phyloP scores from a whole-genome alignment of 345 rosid genomes.

The Hibiscus tridactylites region DNA sequence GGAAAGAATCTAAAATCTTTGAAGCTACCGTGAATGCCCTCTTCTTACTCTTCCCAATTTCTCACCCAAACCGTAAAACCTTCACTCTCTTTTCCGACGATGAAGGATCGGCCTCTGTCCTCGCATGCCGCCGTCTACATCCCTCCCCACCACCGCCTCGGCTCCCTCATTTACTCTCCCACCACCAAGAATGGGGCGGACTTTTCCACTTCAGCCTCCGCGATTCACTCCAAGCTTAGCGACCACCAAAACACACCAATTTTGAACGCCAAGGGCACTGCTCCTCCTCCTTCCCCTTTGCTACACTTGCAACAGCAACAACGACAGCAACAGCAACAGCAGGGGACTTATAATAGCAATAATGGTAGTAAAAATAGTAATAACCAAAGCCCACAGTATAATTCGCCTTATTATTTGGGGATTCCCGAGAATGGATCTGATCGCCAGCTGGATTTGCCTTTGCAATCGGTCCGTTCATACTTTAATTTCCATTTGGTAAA shows the following conservation, averaged over 20 bases:
- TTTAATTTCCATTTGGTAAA: neutral
- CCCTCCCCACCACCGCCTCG: slow-evolving; percentile 75
- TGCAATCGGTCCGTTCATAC: slow-evolving; percentile 25
- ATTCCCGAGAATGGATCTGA: slow-evolving; percentile 35
- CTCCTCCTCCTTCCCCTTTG: slow-evolving; percentile 9
- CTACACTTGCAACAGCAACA: slow-evolving; percentile 12
- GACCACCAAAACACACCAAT: slow-evolving; percentile 7
- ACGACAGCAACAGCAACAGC: slow-evolving; percentile 3
- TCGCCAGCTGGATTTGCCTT: slow-evolving; percentile 20
- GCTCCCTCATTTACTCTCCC: slow-evolving; percentile 32
- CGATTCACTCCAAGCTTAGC: slow-evolving; percentile 17
- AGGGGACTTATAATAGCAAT: neutral
- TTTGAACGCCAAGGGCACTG: slow-evolving; percentile 16
- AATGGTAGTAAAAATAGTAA: slow-evolving; percentile 4
- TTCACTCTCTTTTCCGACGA: slow-evolving; percentile 19
- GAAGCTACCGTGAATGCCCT: neutral
- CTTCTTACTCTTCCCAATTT: neutral
- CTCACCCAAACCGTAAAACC: slow-evolving; percentile 23
- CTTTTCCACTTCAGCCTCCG: slow-evolving; percentile 13
- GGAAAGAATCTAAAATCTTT: neutral
- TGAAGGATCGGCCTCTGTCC: slow-evolving; percentile 72
- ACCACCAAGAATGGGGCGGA: slow-evolving; percentile 12
- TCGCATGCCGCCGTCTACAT: slow-evolving; percentile 51
- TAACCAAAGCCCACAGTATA: neutral
- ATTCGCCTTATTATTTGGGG: slow-evolving; percentile 23